Base-by-base conservation (phyloP, 2,329 filamentous ascomycete genomes). In the Alternaria panax region DNA sequence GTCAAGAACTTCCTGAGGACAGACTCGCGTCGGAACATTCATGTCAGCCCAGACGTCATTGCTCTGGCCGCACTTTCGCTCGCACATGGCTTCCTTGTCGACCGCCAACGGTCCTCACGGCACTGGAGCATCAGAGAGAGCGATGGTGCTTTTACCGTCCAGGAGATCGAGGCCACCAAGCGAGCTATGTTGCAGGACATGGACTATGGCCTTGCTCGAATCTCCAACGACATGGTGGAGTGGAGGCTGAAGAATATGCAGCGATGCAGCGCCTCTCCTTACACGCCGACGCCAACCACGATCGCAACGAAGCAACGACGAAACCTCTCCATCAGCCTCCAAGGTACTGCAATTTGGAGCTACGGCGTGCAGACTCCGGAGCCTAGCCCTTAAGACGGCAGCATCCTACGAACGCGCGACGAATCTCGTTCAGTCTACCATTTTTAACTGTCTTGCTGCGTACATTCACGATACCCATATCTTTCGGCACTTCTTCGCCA, bases 331-430 rank as follows among this genome's bases (percentile, higher is more conserved):
- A 62, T 77, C 41, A 61, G 60, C 53, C 65, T 76, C 20, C 61
- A 65, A 7, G 73, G 76, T 18, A 64, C 67, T 11, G 65, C 74
- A 8, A 64, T 74, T 9, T 77, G 75, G 75, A 64, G 57, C 43
- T 58, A 73, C 50, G 77, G 77, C 20, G 60, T 75, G 36, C 71
- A 75, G 48, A 79, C 77, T n/a, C 77, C 77, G 8, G 76, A 76
- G 52, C 77, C 75, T n/a, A 79, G 76, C 63, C 77, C 77, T 40
- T 78, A 64, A 73, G 34, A 28, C 18, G 22, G 43, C 28, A 38
- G 28, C 48, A 22, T 45, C 22, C 28, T 12, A 11, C 18, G 46
- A 24, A 54, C 38, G 51, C 34, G 55, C 51, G 38, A 56, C 52
- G 52, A 59, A 51, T 51, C 46, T 51, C 28, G 52, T 56, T 43